Evolutionary conservation across 2,329 filamentous ascomycete genomes (phyloP).

Genomic region (Reticulascus tulasneorum): DNA sequence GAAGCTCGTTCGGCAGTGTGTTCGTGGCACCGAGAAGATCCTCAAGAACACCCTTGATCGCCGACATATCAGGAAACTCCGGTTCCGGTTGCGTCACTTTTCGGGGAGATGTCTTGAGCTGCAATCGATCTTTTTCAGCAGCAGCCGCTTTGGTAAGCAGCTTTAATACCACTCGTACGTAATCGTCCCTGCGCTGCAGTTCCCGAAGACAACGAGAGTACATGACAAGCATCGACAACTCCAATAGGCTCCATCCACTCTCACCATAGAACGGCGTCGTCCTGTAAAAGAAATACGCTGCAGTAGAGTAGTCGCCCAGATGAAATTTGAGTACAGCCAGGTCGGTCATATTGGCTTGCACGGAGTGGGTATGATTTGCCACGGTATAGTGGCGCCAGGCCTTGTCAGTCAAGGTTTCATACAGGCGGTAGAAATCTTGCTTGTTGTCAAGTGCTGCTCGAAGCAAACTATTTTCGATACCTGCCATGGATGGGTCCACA

Average conservation of each 20-base stretch:
- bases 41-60: slow-evolving; percentile 43
- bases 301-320: slow-evolving; percentile 67
- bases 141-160: slow-evolving; percentile 65
- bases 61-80: slow-evolving; percentile 25
- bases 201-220: slow-evolving; percentile 79
- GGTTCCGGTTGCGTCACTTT: too few species aligned
- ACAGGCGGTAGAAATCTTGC: slow-evolving; percentile 62
- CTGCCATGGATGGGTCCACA: slow-evolving; percentile 20
- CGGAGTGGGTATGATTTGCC: slow-evolving; percentile 73
- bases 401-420: slow-evolving; percentile 77
- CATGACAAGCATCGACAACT: slow-evolving; percentile 80
- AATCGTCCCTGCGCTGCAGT: slow-evolving; percentile 73
- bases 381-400: slow-evolving; percentile 79
- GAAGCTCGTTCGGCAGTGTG: slow-evolving; percentile 52
- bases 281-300: slow-evolving; percentile 72
- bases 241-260: slow-evolving; percentile 73
- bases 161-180: slow-evolving; percentile 70
- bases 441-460: slow-evolving; percentile 57
- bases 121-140: slow-evolving; percentile 46
- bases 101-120: slow-evolving; percentile 27
- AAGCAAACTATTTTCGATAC: slow-evolving; percentile 54
- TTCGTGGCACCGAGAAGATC: slow-evolving; percentile 44
- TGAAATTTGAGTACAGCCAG: slow-evolving; percentile 80
- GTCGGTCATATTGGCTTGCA: slow-evolving; percentile 75
- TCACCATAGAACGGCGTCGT: slow-evolving; percentile 77